phyloP scores from a whole-genome alignment of 2,329 filamentous ascomycete genomes.

The Fusarium brachygibbosum region DNA sequence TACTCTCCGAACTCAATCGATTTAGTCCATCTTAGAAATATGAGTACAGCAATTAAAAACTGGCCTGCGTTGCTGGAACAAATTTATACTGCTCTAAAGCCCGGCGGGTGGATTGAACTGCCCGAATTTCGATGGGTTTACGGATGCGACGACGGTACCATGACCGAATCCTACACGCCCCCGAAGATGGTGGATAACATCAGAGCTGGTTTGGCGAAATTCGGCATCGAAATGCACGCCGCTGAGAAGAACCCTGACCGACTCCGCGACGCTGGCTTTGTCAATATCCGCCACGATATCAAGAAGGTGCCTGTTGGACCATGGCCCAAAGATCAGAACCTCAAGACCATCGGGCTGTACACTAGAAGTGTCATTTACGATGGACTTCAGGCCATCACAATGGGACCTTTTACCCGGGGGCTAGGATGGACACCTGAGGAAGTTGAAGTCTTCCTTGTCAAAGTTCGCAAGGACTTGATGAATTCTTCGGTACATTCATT shows the following conservation, averaged over 20 bases:
- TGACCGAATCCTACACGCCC: constrained; percentile 44
- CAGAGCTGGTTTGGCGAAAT: constrained; percentile 47
- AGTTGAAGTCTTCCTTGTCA: constrained; percentile 53
- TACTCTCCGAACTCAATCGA: constrained; percentile 44
- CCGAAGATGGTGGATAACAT: constrained; percentile 51
- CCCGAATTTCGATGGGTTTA: constrained; percentile 51
- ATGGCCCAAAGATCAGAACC: constrained; percentile 62
- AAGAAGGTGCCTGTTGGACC: constrained; percentile 62
- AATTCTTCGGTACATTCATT: constrained; percentile 43
- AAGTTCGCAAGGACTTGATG: constrained; percentile 52
- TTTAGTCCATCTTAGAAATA: constrained; percentile 51
- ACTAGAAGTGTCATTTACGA: constrained; percentile 49
- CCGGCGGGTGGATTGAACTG: constrained; percentile 63
- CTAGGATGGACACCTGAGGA: constrained; percentile 53
- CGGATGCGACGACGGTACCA: constrained; percentile 51
- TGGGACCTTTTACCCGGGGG: constrained; percentile 54
- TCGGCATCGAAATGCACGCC: constrained; percentile 52
- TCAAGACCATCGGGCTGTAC: constrained; percentile 61
- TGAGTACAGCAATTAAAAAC: constrained; percentile 54
- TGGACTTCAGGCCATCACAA: constrained; percentile 52
- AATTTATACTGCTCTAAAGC: constrained; percentile 52
- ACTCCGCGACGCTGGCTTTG: constrained; percentile 56
- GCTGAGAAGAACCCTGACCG: constrained; percentile 49
- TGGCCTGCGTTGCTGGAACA: constrained; percentile 41
- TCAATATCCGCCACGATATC: constrained; percentile 55